Evolutionary conservation across 176 grass and related monocot genomes (phyloP).

Genomic region (Melocanna baccifera): DNA sequence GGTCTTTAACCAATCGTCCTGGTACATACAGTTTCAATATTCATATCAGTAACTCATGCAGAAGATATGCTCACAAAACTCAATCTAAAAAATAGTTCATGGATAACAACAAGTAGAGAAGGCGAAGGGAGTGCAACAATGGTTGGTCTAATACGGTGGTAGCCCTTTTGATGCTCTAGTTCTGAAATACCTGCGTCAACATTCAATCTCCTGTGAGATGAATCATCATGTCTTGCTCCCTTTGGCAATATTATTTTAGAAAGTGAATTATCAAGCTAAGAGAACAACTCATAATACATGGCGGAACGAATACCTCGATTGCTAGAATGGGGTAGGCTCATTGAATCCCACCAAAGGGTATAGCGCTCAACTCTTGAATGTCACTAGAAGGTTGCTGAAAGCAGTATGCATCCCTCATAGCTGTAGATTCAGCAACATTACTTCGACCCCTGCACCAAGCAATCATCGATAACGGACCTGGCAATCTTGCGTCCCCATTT

Average conservation of each 20-base stretch:
- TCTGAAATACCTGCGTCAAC: conserved; percentile 57
- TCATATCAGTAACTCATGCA: conserved; percentile 33
- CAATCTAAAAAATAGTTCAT: conserved; percentile 25
- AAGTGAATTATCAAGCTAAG: conserved; percentile 26
- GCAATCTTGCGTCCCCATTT: conserved; percentile 59
- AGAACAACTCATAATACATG: neutral
- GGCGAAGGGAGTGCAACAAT: conserved; percentile 65
- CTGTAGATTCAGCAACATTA: conserved; percentile 43
- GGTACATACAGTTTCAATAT: conserved; percentile 64
- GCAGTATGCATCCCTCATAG: conserved; percentile 55
- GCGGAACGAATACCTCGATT: conserved; percentile 54
- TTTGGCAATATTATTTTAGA: conserved; percentile 41
- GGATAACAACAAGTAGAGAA: conserved; percentile 70
- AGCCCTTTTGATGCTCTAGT: conserved; percentile 67
- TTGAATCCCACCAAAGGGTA: conserved; percentile 63
- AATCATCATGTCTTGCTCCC: conserved; percentile 50
- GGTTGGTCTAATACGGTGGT: conserved; percentile 67
- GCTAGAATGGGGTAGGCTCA: conserved; percentile 67
- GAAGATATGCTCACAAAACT: conserved; percentile 19
- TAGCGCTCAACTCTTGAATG: conserved; percentile 52
- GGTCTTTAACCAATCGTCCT: conserved; percentile 96
- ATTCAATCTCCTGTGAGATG: conserved; percentile 55
- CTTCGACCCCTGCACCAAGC: conserved; percentile 92
- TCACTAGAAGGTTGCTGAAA: conserved; percentile 65
- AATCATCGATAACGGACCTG: conserved; percentile 57